A percentile compares a stretch with the other conserved stretches of the same genome.
Conservation (phyloP, 345 rosid species). For the Eutrema japonicum region DNA sequence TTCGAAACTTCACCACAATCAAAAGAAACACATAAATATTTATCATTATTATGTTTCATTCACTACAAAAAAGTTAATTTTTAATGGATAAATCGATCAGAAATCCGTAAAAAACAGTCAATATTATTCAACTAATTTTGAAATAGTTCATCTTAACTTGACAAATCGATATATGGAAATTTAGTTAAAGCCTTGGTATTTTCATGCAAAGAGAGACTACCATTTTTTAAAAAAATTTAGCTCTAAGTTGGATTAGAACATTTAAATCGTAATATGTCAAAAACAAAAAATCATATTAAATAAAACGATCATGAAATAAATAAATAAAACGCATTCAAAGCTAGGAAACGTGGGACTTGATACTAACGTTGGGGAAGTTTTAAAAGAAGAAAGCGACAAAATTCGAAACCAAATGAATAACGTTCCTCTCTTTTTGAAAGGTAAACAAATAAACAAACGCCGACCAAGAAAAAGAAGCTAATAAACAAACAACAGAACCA, state of each 20-base stretch:
- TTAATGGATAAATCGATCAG: too few species aligned
- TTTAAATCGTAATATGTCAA: not conserved
- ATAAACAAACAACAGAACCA: constrained; percentile 38
- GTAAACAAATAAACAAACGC: constrained; percentile 30
- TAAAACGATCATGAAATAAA: not conserved
- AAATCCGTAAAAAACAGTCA: too few species aligned
- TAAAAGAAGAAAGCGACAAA: constrained; percentile 35
- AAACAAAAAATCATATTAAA: not conserved
- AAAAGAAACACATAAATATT: not conserved
- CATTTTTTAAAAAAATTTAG: not conserved
- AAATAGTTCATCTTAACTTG: constrained; percentile 9
- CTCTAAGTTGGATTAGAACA: not conserved
- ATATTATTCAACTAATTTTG: not conserved
- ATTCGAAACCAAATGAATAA: constrained; percentile 24
- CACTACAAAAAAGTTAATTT: too few species aligned
- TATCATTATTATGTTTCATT: not conserved
- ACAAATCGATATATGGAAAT: not conserved
- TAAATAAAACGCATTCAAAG: constrained; percentile 1
- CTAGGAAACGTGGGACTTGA: constrained; percentile 33
- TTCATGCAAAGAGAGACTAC: constrained; percentile 14
- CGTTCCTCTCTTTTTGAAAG: constrained; percentile 15
- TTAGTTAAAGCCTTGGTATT: constrained; percentile 6
- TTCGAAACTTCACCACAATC: not conserved
- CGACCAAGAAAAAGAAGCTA: constrained; percentile 23
- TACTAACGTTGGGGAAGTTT: constrained; percentile 22